Evolutionary conservation across 2,329 filamentous ascomycete species (phyloP), one percentile per base, ranked within the genome.

Genomic region (Cladophialophora carrionii): DNA sequence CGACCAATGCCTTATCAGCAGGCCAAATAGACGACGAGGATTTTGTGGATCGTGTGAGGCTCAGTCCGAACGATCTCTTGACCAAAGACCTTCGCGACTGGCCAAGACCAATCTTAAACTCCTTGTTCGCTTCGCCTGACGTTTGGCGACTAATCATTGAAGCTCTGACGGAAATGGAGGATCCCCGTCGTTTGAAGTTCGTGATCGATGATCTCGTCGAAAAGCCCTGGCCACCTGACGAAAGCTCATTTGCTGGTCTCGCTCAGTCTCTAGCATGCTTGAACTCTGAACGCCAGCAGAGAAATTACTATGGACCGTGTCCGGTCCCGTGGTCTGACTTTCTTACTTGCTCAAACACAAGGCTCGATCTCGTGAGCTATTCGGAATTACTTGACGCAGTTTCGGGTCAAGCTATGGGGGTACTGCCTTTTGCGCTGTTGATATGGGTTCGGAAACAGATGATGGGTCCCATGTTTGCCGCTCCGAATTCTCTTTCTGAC

Each of bases 41-140:
- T n/a, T 41, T 26, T 17, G 2, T 3, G 20, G 10, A 9, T 51
- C 20, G 4, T 17, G 7, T 26, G 20, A 22, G 8, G 48, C 12
- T 4, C 8, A 7, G 9, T 17, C 2, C 20, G 8, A 51, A 51
- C 5, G 48, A 1, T 22, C 48, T 51, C 3, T 51, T 20, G 48
- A 51, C 20, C 24, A 51, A 51, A 51, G 20, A 51, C 24, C 48
- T 26, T 20, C 48, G 48, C 20, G 24, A 51, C 24, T 51, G 48
- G 48, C 48, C 48, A 26, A 6, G 20, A 51, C 20, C 10, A 2
- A 8, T 51, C 24, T 6, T 51, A 4, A 17, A 51, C 20, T 51
- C 48, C 7, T 12, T 51, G 4, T 26, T 51, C 7, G 1, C 3
- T 26, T 51, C 48, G 9, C 2, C 7, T 17, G 20, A 26, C 1